These are phyloP conservation scores for Sonneratia alba DNA, from an alignment of 345 rosid species.

Conservation along the genomic window DNA sequence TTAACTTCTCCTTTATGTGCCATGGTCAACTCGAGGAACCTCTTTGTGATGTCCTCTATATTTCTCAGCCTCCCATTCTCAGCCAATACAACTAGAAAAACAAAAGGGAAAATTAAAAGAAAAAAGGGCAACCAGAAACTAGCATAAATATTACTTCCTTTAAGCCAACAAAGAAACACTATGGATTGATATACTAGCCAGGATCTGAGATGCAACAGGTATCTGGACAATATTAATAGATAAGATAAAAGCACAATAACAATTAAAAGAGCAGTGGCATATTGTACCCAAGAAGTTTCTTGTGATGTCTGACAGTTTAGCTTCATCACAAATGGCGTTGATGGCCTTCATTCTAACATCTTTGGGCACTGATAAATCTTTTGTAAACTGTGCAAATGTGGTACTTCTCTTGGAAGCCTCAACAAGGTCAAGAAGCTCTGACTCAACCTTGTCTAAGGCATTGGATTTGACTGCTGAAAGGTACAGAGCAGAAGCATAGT, in stretches of 20 bases:
- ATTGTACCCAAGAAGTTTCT: slow-evolving; percentile 75
- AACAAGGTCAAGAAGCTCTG: slow-evolving; percentile 55
- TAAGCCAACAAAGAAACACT: not conserved
- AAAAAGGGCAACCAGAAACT: not conserved
- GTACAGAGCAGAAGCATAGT: slow-evolving; percentile 82
- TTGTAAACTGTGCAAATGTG: slow-evolving; percentile 55
- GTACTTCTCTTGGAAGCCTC: slow-evolving; percentile 58
- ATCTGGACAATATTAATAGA: not conserved
- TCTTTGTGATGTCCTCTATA: slow-evolving; percentile 54
- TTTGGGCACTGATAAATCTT: slow-evolving; percentile 67
- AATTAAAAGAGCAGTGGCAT: not conserved
- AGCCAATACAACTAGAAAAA: slow-evolving; percentile 51
- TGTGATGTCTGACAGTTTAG: slow-evolving; percentile 63
- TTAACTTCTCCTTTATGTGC: slow-evolving; percentile 79
- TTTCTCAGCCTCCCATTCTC: slow-evolving; percentile 69
- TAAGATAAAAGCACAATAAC: slow-evolving; percentile 2
- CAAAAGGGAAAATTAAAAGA: not conserved
- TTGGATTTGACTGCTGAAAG: slow-evolving; percentile 57
- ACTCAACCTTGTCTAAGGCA: slow-evolving; percentile 60
- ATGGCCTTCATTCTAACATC: slow-evolving; percentile 48
- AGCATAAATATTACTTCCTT: not conserved
- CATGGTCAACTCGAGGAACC: slow-evolving; percentile 60
- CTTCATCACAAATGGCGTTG: slow-evolving; percentile 42
- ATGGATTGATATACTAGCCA: not conserved
- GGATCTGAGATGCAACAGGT: not conserved